A percentile compares a stretch with the other conserved stretches of the same genome.
Conservation (phyloP, 2,329 filamentous ascomycete species). For the Hypoxylon sp. region DNA sequence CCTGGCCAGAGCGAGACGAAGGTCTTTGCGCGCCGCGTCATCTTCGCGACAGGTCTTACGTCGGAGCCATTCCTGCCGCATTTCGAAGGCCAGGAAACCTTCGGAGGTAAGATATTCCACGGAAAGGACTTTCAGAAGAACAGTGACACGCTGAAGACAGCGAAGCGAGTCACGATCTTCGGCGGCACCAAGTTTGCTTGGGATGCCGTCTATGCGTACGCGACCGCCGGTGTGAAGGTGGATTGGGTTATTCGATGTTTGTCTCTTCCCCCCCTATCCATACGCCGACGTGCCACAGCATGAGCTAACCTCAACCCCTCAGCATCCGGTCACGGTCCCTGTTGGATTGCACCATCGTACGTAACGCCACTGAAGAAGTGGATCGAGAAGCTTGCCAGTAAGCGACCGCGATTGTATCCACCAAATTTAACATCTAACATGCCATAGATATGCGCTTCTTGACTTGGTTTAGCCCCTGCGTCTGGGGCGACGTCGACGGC, state of each 20-base stretch:
- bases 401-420: conserved; percentile 40
- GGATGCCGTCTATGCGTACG: conserved; percentile 71
- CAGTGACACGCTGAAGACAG: conserved; percentile 51
- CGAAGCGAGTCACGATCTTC: conserved; percentile 62
- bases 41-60: conserved; percentile 71
- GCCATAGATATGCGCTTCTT: conserved; percentile 69
- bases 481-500: conserved; percentile 75
- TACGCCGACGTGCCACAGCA: neutral
- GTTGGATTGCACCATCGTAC: conserved; percentile 64
- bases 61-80: conserved; percentile 67
- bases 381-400: conserved; percentile 62
- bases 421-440: conserved; percentile 10
- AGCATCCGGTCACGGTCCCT: conserved; percentile 65
- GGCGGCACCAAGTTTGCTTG: conserved; percentile 72
- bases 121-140: conserved; percentile 60
- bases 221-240: conserved; percentile 63
- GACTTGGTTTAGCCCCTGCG: conserved; percentile 80
- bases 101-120: conserved; percentile 67
- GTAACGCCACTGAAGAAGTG: conserved; percentile 63
- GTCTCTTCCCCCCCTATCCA: conserved; percentile 2
- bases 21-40: conserved; percentile 60
- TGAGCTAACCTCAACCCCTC: conserved; percentile 9
- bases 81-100: conserved; percentile 61
- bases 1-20: conserved; percentile 43
- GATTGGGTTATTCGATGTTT: conserved; percentile 65